Conservation (phyloP, 1,284 basidiomycete species). For the Moesziomyces globuligerus region DNA sequence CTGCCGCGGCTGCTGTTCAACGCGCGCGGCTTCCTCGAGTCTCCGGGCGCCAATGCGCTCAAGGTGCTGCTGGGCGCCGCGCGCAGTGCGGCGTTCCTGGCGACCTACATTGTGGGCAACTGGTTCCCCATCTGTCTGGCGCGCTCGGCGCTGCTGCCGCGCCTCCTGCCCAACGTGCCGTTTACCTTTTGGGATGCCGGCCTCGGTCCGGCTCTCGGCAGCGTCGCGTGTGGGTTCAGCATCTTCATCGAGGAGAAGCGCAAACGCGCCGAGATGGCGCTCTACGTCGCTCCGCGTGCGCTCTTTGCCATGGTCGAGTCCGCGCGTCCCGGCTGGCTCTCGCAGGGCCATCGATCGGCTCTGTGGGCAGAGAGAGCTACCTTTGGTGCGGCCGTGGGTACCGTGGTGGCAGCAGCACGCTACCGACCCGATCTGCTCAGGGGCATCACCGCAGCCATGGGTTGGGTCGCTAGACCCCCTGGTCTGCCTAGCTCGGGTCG, state of each 20-base stretch:
- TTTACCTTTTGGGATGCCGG: slow-evolving; percentile 59
- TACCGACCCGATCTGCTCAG: slow-evolving; percentile 55
- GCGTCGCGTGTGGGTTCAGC: slow-evolving; percentile 48
- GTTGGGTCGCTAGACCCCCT: slow-evolving; percentile 45
- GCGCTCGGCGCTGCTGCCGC: slow-evolving; percentile 47
- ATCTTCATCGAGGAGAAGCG: slow-evolving; percentile 68
- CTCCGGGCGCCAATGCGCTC: slow-evolving; percentile 49
- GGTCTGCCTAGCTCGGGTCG: slow-evolving; percentile 10
- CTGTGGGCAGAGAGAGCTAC: slow-evolving; percentile 51
- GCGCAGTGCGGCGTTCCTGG: slow-evolving; percentile 67
- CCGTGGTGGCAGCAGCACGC: slow-evolving; percentile 48
- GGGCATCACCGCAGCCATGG: slow-evolving; percentile 54
- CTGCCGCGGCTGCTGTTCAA: slow-evolving; percentile 67
- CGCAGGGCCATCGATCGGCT: slow-evolving; percentile 42
- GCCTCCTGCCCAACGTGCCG: slow-evolving; percentile 44
- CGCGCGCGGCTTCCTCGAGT: slow-evolving; percentile 35
- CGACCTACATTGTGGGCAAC: slow-evolving; percentile 67
- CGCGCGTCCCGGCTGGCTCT: slow-evolving; percentile 52
- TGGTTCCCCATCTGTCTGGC: slow-evolving; percentile 63
- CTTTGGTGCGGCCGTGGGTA: slow-evolving; percentile 51
- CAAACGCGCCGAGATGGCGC: slow-evolving; percentile 68
- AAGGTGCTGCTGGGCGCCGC: slow-evolving; percentile 63
- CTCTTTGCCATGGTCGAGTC: slow-evolving; percentile 62
- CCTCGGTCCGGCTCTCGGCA: slow-evolving; percentile 41
- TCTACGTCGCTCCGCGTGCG: slow-evolving; percentile 68